Evolutionary conservation across 306 rosid species (phyloP).

Genomic region (Albizia julibrissin): DNA sequence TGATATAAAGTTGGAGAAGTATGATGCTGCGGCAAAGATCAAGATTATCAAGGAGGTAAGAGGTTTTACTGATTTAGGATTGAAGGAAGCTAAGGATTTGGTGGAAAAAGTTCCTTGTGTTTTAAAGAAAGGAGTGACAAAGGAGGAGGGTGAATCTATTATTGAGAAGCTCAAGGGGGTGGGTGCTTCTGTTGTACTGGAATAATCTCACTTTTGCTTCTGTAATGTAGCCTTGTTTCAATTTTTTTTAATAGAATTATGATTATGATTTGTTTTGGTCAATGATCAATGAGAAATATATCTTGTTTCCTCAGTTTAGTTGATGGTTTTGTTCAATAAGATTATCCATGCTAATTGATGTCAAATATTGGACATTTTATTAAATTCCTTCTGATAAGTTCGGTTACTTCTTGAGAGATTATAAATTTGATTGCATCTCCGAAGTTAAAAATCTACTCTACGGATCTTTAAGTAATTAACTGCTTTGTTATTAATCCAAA

Average conservation of each 20-base stretch:
- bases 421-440: background rate
- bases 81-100: constrained; percentile 59
- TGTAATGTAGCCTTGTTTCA: background rate
- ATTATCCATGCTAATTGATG: background rate
- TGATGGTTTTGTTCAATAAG: background rate
- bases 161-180: constrained; percentile 46
- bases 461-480: background rate
- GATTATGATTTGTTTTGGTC: constrained; percentile 22
- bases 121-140: constrained; percentile 49
- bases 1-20: constrained; percentile 53
- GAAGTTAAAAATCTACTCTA: background rate
- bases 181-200: constrained; percentile 54
- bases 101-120: constrained; percentile 55
- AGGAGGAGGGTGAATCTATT: constrained; percentile 46
- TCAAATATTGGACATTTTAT: background rate
- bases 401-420: background rate
- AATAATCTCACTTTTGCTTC: constrained; percentile 21
- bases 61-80: constrained; percentile 50
- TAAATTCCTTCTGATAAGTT: background rate
- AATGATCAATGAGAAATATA: constrained; percentile 16
- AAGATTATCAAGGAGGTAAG: constrained; percentile 60
- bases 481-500: background rate
- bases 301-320: background rate
- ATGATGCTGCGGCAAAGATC: constrained; percentile 50
- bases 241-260: constrained; percentile 21